phyloP scores from a whole-genome alignment of 371 early-diverging fungal genomes.

The Mucor irregularis region DNA sequence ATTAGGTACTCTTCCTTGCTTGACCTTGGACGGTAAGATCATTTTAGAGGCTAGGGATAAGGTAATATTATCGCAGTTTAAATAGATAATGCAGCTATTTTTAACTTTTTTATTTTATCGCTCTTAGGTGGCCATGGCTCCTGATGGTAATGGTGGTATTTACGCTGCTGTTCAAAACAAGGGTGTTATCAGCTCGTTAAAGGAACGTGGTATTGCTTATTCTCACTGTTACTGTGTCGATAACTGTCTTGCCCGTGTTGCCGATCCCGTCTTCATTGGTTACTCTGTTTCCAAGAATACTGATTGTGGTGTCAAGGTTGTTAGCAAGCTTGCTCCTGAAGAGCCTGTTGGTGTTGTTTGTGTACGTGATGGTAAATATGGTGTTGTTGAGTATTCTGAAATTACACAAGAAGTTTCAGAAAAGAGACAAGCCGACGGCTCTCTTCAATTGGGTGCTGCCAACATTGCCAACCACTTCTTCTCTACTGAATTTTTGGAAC shows the following conservation, averaged over 20 bases:
- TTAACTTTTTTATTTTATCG: not conserved
- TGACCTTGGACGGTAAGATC: constrained; percentile 83
- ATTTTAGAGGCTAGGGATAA: constrained; percentile 79
- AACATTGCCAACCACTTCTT: constrained; percentile 99
- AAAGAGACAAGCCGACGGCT: constrained; percentile 62
- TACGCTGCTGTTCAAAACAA: constrained; percentile 69
- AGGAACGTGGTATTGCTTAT: constrained; percentile 59
- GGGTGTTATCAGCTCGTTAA: constrained; percentile 62
- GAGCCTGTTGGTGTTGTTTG: constrained; percentile 97
- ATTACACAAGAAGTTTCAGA: constrained; percentile 77
- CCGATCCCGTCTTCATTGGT: constrained; percentile 94
- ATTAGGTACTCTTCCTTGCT: constrained; percentile 82
- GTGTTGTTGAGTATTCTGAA: constrained; percentile 96
- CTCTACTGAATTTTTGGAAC: constrained; percentile 86
- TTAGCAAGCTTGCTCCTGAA: constrained; percentile 79
- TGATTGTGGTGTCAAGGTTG: constrained; percentile 89
- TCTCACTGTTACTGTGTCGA: constrained; percentile 95
- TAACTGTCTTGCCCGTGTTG: constrained; percentile 92
- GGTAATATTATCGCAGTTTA: constrained; percentile 46
- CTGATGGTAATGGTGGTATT: constrained; percentile 84
- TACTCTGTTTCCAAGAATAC: constrained; percentile 57
- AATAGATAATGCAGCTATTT: constrained; percentile 76
- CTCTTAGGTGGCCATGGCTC: constrained; percentile 67
- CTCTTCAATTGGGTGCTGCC: constrained; percentile 85
- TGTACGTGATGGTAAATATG: constrained; percentile 76